Base-by-base conservation (phyloP, 1,284 basidiomycete genomes). In the Pterulicium gracile region DNA sequence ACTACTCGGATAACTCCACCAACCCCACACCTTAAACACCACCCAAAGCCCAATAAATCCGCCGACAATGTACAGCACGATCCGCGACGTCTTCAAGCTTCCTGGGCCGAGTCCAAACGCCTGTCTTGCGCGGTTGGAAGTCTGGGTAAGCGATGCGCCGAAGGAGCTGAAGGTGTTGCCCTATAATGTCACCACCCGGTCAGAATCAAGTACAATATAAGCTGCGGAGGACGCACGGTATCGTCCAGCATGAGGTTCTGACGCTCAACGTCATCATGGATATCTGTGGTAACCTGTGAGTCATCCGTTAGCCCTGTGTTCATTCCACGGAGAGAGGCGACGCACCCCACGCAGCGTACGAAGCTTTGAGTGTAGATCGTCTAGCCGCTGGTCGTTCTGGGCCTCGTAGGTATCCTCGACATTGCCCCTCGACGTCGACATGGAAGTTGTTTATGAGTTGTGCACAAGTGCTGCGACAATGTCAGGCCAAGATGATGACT, bases 381-480 rank as follows among this genome's bases (percentile, higher is more conserved):
- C 85, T n/a, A 89, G 69, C 39, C 77, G 68, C 53, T 86, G 77
- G 66, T 90, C 84, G 58, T 89, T 89, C 58, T 90, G 86, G 3
- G 70, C 58, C 61, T 88, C 85, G 51, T 90, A 89, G 1, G 79
- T 81, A 49, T 83, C 76, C 61, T 87, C 81, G 44, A 69, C 59
- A 49, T 56, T 52, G 48, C 52, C 56, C 19, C 54, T 50, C 10
- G 62, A 66, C 40, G 60, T 58, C 17, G 65, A 64, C 66, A 66
- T 66, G 40, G 51, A 47, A 19, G 21, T 7, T 17, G 36, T 39
- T 39, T 7, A 39, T 10, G 36, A 4, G 36, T n/a, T n/a, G n/a
- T n/a, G n/a, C n/a, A n/a, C n/a, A n/a, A n/a, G n/a, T n/a, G n/a
- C n/a, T n/a, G n/a, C n/a, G n/a, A n/a, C n/a, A n/a, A n/a, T n/a